phyloP scores from a whole-genome alignment of 2,329 filamentous ascomycete genomes.

The Hortaea werneckii region DNA sequence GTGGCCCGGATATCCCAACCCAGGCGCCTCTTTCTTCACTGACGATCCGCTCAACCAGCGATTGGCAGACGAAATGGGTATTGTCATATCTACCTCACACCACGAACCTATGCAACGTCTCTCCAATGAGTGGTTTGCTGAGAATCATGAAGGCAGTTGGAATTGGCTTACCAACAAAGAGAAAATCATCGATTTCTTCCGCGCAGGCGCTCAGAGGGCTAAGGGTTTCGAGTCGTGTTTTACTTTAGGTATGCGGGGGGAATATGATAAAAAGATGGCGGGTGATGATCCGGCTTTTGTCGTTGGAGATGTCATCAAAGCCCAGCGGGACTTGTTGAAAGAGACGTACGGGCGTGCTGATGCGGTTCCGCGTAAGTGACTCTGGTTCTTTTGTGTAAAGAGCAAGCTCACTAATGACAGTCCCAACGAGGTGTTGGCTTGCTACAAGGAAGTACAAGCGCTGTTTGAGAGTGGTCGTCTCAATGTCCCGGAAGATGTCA shows the following conservation, averaged over 20 bases:
- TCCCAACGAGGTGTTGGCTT: constrained; percentile 62
- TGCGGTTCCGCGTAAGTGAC: too few species aligned
- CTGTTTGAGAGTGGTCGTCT: constrained; percentile 55
- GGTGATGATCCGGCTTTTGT: too few species aligned
- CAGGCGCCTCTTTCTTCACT: constrained; percentile 56
- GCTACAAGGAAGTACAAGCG: constrained; percentile 62
- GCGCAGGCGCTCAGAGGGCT: constrained; percentile 54
- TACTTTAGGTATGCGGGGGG: constrained; percentile 58
- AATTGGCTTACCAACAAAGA: constrained; percentile 60
- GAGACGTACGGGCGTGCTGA: too few species aligned
- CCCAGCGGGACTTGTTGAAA: too few species aligned
- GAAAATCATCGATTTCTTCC: constrained; percentile 59
- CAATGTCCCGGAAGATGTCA: constrained; percentile 54
- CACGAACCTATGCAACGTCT: constrained; percentile 60
- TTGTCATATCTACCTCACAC: constrained; percentile 64
- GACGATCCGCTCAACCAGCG: constrained; percentile 60
- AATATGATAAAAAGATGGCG: too few species aligned
- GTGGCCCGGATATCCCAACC: constrained; percentile 35
- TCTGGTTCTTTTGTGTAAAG: too few species aligned
- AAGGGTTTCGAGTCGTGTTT: constrained; percentile 57
- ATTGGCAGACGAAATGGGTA: constrained; percentile 61
- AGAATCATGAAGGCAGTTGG: constrained; percentile 47
- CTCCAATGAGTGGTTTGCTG: constrained; percentile 42
- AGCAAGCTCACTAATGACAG: constrained; percentile 21
- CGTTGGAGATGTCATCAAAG: too few species aligned